These are phyloP conservation scores for Metschnikowia picachoensis DNA, from an alignment of 805 yeast species.

Conservation along the genomic window DNA sequence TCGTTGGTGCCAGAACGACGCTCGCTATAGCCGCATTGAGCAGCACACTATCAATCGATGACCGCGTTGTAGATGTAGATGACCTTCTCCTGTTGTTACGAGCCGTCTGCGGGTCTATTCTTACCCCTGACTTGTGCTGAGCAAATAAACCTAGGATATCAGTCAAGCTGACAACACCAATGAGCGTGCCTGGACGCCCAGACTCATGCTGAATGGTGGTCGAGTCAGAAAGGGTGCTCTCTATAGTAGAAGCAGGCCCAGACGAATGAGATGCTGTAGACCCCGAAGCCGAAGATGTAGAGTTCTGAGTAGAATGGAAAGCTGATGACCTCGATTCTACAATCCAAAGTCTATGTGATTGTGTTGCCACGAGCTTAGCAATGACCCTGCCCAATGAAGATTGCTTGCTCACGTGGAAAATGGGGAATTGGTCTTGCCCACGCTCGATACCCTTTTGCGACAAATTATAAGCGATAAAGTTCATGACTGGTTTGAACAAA, in stretches of 20 bases:
- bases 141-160: constrained; percentile 85
- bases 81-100: constrained; percentile 83
- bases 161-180: constrained; percentile 90
- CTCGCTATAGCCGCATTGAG: constrained; percentile 2
- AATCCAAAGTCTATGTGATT: constrained; percentile 85
- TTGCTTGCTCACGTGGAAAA: constrained; percentile 81
- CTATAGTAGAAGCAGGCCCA: constrained; percentile 15
- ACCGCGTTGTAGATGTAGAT: constrained; percentile 29
- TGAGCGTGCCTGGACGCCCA: constrained; percentile 72
- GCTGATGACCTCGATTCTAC: constrained; percentile 42
- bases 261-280: constrained; percentile 15
- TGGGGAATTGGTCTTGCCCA: constrained; percentile 95
- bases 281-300: constrained; percentile 8
- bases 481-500: constrained; percentile 77
- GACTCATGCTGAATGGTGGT: constrained; percentile 12
- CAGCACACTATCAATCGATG: constrained; percentile 15
- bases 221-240: constrained; percentile 11
- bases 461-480: constrained; percentile 81
- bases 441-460: constrained; percentile 87
- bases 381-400: constrained; percentile 83
- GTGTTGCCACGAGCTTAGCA: constrained; percentile 94
- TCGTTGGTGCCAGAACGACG: constrained; percentile 6
- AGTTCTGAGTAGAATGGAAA: constrained; percentile 14
- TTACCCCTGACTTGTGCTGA: constrained; percentile 58
- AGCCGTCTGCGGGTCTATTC: constrained; percentile 81